Evolutionary conservation across 495 filamentous ascomycete species (phyloP), one percentile per base, ranked within the genome.

Genomic region (Aspergillus asperescens): DNA sequence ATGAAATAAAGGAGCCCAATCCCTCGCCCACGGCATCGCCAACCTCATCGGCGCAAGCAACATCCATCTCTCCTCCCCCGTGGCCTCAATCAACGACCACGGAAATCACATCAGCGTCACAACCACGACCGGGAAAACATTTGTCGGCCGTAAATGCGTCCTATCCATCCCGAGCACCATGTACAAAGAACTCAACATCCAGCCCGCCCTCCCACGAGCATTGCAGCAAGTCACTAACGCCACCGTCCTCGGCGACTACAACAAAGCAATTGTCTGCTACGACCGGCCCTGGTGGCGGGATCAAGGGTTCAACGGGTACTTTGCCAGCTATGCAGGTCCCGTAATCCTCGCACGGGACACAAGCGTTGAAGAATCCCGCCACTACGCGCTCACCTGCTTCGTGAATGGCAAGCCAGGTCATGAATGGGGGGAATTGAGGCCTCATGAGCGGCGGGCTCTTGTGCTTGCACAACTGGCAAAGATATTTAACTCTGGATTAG

Each of bases 301-400:
- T 0, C 20, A 62, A 54, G 46, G 66, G 9, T 59, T 60, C 42
- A 67, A 70, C 12, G 68, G 69, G 0, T 60, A 72, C 39, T 58
- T 62, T 2, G 61, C 62, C 12, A 59, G 48, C 2, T 65, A 54
- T 22, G 54, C 37, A 5, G 74, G 69, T 0, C 73, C 74, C 1
- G 62, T 65, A 1, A 51, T 57, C 4, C 61, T 77, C 7, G 61
- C 60, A 0, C 60, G 72, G 8, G 76, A 79, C 43, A 74, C 66
- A 4, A 65, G 61, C 25, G 62, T 51, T 10, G 57, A 58, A 3
- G 63, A 66, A 25, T 44, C 48, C 0, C 60, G 71, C 29, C 31
- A 48, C 25, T 74, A 62, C 50, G 59, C 62, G 0, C 56, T 78
- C 0, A 75, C 68, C 0, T 75, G 69, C 46, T 75, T 77, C 41